Evolutionary conservation across 805 yeast genomes (phyloP), one percentile per base, ranked within the genome.

Genomic region (Saturnispora zaruensis): DNA sequence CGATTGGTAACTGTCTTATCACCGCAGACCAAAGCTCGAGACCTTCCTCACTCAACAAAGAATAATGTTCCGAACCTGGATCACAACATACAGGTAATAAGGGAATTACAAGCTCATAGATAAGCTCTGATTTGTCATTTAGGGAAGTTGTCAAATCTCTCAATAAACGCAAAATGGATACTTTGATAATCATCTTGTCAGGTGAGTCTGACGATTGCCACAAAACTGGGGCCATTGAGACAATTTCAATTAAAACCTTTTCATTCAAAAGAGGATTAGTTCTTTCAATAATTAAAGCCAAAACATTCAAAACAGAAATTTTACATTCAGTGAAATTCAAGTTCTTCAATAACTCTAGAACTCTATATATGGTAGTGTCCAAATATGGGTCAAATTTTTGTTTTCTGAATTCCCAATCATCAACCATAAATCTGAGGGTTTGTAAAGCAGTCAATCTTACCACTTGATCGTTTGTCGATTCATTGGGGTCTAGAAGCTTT

Each of bases 341-440:
- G 6, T 69, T 68, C 6, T 71, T 67, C 37, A 88, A 60, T 18
- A 85, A 59, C 7, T 64, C 64, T 30, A 88, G 62, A 13, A 81
- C 61, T n/a, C 73, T 63, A 2, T 66, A 57, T 9, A 85, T 73
- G 38, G 76, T 75, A 1, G 71, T 71, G 26, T 76, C 73, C 48
- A 85, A 68, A 59, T 68, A 89, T 1, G 91, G 87, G 54, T 76
- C 67, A 58, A 93, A 87, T 28, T 71, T 79, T 14, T 67, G 70
- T 52, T 86, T 82, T 36, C 79, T 73, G 64, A 91, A 90, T 53
- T 86, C 90, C 87, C 95, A 87, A 59, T 89, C 96, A 53, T 87
- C 90, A 30, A 91, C 71, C 45, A 86, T 72, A 26, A 78, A 73
- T 52, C 81, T 75, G 20, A 90, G 66, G 0, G 91, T 79, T 58